These are phyloP conservation scores for Sechiopsis laciniata DNA, from an alignment of 306 rosid species.

Conservation along the genomic window DNA sequence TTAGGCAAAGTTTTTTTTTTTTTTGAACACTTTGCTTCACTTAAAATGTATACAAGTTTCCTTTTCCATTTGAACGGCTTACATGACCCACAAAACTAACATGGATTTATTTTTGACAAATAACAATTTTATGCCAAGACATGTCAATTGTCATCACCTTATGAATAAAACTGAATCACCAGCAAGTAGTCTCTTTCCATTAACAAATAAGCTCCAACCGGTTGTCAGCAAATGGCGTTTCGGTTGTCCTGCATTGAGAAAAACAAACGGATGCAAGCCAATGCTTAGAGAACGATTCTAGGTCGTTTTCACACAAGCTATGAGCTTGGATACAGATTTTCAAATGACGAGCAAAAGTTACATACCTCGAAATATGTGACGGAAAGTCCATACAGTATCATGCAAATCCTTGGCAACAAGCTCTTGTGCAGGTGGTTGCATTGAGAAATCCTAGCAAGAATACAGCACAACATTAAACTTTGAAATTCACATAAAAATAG, in stretches of 20 bases:
- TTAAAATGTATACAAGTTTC: not conserved
- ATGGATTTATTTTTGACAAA: not conserved
- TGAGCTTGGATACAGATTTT: not conserved
- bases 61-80: not conserved
- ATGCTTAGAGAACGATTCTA: conserved; percentile 14
- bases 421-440: conserved; percentile 99
- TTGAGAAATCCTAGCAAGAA: conserved; percentile 56
- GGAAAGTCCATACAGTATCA: conserved; percentile 76
- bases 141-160: conserved; percentile 48
- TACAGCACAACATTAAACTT: conserved; percentile 23
- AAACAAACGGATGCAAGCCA: not conserved
- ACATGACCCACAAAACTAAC: not conserved
- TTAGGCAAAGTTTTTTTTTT: not conserved
- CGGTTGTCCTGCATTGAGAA: conserved; percentile 70
- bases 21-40: not conserved
- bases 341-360: not conserved
- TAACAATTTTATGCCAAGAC: not conserved
- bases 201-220: conserved; percentile 93
- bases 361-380: conserved; percentile 90
- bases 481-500: not conserved
- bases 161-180: conserved; percentile 94
- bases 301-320: not conserved
- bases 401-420: conserved; percentile 82
- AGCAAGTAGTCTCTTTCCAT: conserved; percentile 86
- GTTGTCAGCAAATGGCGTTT: conserved; percentile 96